Conservation (phyloP, 1,284 basidiomycete genomes). For the Puccinia brachypodii region DNA sequence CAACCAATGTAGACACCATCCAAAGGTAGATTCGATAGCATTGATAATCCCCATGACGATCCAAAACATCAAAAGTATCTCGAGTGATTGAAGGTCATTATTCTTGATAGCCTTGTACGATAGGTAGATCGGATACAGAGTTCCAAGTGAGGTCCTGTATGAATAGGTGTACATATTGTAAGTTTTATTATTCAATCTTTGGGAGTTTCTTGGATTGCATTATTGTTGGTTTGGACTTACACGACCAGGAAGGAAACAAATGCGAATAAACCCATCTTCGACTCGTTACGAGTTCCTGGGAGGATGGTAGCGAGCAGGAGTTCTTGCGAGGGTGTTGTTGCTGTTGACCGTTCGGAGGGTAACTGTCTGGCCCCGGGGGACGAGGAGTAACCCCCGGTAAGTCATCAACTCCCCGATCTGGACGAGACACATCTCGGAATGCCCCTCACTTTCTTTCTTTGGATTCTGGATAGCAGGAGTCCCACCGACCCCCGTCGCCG, state of each 20-base stretch:
- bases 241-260: slow-evolving; percentile 36
- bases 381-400: too few relatives aligned
- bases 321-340: too few relatives aligned
- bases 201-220: neutral
- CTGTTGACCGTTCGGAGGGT: too few relatives aligned
- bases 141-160: slow-evolving; percentile 36
- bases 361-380: too few relatives aligned
- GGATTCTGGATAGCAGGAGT: too few relatives aligned
- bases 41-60: slow-evolving; percentile 44
- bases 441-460: too few relatives aligned
- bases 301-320: neutral
- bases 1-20: slow-evolving; percentile 43
- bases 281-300: neutral
- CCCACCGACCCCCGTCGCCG: too few relatives aligned
- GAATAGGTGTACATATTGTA: neutral
- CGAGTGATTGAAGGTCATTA: slow-evolving; percentile 46
- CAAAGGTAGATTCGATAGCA: slow-evolving; percentile 39
- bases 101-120: slow-evolving; percentile 48
- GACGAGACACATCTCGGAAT: too few relatives aligned
- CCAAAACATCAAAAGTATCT: slow-evolving; percentile 47
- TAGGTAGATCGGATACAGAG: slow-evolving; percentile 47
- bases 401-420: too few relatives aligned
- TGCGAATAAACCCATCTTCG: slow-evolving; percentile 38
- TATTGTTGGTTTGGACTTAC: slow-evolving; percentile 16
- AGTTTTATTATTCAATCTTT: neutral